phyloP scores from a whole-genome alignment of 2,329 filamentous ascomycete species.

The Fusarium sterilihyphosum region DNA sequence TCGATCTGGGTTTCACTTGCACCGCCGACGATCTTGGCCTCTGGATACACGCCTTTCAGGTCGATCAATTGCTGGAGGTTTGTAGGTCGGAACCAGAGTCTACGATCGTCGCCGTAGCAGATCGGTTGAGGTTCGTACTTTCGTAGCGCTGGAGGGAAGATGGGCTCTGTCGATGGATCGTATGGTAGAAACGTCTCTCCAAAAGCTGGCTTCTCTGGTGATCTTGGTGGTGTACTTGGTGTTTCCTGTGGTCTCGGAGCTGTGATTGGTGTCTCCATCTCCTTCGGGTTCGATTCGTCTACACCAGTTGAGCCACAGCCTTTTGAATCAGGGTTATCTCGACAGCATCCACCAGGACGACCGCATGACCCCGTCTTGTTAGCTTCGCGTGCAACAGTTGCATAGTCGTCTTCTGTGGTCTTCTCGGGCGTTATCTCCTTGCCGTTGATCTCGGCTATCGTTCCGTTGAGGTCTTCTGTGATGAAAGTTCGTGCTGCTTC shows the following conservation, averaged over 20 bases:
- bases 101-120: neutral
- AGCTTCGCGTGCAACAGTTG: neutral
- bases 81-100: neutral
- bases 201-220: neutral
- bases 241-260: neutral
- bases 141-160: neutral
- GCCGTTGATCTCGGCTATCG: neutral
- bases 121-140: neutral
- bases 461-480: constrained; percentile 1
- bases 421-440: neutral
- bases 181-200: neutral
- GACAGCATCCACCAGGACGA: neutral
- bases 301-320: neutral
- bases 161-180: neutral
- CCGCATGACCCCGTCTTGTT: neutral
- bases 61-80: neutral
- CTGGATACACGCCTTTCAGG: neutral
- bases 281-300: neutral
- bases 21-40: neutral
- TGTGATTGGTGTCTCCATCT: neutral
- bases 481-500: constrained; percentile 1
- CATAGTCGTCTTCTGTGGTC: neutral
- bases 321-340: neutral
- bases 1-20: constrained; percentile 1
- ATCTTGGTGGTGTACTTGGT: neutral